phyloP scores from a whole-genome alignment of 352 stramenopile species.

The Pythium volutum region DNA sequence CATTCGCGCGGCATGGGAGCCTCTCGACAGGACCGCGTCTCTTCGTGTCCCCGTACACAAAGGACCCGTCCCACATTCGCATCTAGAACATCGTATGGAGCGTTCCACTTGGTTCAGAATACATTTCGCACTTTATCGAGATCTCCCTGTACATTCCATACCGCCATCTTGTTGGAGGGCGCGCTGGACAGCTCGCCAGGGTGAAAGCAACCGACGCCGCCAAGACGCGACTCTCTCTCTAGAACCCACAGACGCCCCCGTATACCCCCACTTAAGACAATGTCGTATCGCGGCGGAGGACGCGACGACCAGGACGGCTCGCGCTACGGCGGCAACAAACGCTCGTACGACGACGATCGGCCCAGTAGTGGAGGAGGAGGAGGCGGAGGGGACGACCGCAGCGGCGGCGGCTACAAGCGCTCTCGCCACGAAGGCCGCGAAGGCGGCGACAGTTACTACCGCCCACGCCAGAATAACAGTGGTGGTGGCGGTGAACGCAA shows the following conservation, averaged over 20 bases:
- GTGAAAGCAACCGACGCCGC: background rate
- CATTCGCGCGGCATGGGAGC: too few species aligned
- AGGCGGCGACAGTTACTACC: too few species aligned
- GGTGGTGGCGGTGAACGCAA: slow-evolving; percentile 47
- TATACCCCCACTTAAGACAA: too few species aligned
- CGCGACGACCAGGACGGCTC: slow-evolving; percentile 21
- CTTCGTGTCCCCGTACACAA: background rate
- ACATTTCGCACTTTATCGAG: background rate
- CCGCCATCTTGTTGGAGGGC: slow-evolving; percentile 8
- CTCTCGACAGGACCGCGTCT: background rate
- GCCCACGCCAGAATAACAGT: slow-evolving; percentile 2
- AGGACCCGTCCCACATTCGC: background rate
- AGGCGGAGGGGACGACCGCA: slow-evolving; percentile 4
- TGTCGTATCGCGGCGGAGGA: slow-evolving; percentile 29
- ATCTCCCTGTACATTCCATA: background rate
- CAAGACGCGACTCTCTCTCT: background rate
- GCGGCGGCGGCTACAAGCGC: slow-evolving; percentile 39
- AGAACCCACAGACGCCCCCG: too few species aligned
- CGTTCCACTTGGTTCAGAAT: too few species aligned
- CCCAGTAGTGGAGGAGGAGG: background rate
- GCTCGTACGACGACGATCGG: slow-evolving; percentile 38
- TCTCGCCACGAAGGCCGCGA: slow-evolving; percentile 31
- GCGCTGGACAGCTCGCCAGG: slow-evolving; percentile 2
- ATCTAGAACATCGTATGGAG: background rate
- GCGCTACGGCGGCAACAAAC: slow-evolving; percentile 42